Conservation (phyloP, 2,329 filamentous ascomycete genomes). For the Penicillium brasilianum region DNA sequence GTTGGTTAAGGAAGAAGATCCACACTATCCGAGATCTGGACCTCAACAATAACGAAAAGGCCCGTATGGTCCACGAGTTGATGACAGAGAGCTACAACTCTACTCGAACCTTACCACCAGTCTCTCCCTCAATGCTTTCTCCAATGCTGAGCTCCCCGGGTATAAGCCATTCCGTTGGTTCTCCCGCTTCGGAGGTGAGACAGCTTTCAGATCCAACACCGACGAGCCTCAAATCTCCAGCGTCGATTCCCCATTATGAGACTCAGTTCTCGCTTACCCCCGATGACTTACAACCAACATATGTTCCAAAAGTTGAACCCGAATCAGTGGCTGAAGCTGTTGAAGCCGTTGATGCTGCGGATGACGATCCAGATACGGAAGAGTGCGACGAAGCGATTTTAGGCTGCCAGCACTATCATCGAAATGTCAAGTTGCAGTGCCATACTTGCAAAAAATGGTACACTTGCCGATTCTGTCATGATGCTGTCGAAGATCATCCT, state of each 20-base stretch:
- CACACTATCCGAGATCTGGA: conserved; percentile 68
- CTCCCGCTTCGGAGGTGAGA: conserved; percentile 32
- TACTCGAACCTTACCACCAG: conserved; percentile 39
- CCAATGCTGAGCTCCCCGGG: conserved; percentile 33
- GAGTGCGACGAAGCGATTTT: conserved; percentile 61
- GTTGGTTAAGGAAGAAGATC: conserved; percentile 68
- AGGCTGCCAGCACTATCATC: conserved; percentile 90
- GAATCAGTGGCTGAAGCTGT: conserved; percentile 32
- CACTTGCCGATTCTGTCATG: conserved; percentile 92
- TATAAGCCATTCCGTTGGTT: conserved; percentile 37
- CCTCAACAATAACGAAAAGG: conserved; percentile 67
- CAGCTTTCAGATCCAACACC: conserved; percentile 36
- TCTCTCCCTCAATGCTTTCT: conserved; percentile 13
- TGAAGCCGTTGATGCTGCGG: conserved; percentile 31
- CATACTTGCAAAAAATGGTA: conserved; percentile 90
- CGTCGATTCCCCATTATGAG: conserved; percentile 35
- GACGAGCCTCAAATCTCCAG: conserved; percentile 33
- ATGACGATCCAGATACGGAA: conserved; percentile 52
- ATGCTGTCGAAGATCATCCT: conserved; percentile 77
- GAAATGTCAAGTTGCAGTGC: conserved; percentile 96
- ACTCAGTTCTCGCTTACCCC: conserved; percentile 48
- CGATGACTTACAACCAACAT: conserved; percentile 71
- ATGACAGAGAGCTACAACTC: conserved; percentile 71
- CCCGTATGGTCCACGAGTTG: conserved; percentile 71
- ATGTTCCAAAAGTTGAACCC: conserved; percentile 56